Evolutionary conservation across 352 stramenopile species (phyloP), one percentile per base, ranked within the genome.

Genomic region (Hyaloperonospora arabidopsidis): DNA sequence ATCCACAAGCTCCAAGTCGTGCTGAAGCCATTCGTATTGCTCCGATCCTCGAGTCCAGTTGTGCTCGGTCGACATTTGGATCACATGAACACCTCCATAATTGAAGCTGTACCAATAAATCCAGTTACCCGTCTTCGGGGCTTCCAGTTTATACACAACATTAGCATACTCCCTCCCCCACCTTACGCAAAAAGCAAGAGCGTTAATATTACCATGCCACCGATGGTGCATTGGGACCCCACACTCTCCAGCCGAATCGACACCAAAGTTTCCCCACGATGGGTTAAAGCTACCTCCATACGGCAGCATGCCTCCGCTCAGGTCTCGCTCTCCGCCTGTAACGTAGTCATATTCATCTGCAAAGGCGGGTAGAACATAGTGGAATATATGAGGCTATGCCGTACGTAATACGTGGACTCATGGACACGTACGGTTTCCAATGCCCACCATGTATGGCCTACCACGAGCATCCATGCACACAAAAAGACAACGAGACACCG

Each of bases 21-120:
- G 54, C 45, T 87, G 52, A 32, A 97, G 70, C 80, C 87, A 98
- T 38, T 74, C 49, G 49, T 94, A 89, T 64, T 98, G 93, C 35
- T 65, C 50, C 6, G 86, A 97, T 41, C 86, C 87, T 51, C 59
- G 61, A 1, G 79, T 86, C 62, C 92, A 82, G 67, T 97, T 81
- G 66, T 97, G 87, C 63, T 98, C 93, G 2, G 73, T 87, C 1
- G 77, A 93, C 43, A 98, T 77, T 60, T 96, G 81, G 46, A 97
- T 82, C 5, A 95, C 93, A 49, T 97, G 86, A 22, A 97, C 65
- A 11, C 76, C 79, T 1, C 62, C 74, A 50, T 95, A 93, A 47
- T 95, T 63, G 53, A 95, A 97, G n/a, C 80, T 95, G 68, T 97
- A 89, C 84, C 86, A 92, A 54, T 86, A 91, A 49, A 89, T 68